Evolutionary conservation across 2,329 filamentous ascomycete genomes (phyloP).

Genomic region (Fusarium metavorans): DNA sequence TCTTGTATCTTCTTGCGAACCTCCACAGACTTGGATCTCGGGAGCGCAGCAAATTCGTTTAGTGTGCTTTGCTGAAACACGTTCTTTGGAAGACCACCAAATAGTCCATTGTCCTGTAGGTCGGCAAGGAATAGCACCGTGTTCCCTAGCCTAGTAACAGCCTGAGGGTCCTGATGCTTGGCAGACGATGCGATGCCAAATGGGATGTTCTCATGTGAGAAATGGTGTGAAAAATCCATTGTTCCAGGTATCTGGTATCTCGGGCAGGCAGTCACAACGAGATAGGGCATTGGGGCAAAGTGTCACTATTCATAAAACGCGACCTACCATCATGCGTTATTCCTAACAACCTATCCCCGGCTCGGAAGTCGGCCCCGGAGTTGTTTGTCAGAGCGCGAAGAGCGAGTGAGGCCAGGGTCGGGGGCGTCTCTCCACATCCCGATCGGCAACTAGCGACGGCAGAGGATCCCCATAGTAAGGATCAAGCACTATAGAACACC

Average conservation of each 20-base stretch:
- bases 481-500: background rate
- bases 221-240: conserved; percentile 50
- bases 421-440: conserved; percentile 27
- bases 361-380: background rate
- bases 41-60: conserved; percentile 20
- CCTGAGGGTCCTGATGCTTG: conserved; percentile 53
- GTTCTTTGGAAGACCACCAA: conserved; percentile 40
- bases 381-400: conserved; percentile 5
- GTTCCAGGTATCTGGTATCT: background rate
- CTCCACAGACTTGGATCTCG: background rate
- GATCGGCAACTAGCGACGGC: background rate
- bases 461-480: background rate
- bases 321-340: background rate
- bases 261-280: no score
- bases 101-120: conserved; percentile 45
- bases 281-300: no score
- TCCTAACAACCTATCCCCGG: background rate
- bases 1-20: conserved; percentile 8
- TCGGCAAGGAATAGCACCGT: conserved; percentile 64
- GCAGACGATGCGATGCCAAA: conserved; percentile 63
- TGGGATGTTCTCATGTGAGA: conserved; percentile 65
- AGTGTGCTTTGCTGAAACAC: conserved; percentile 8
- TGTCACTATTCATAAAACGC: background rate
- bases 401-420: background rate
- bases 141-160: conserved; percentile 63